Base-by-base conservation (phyloP, 2,329 filamentous ascomycete genomes). In the Alternaria infectoria region DNA sequence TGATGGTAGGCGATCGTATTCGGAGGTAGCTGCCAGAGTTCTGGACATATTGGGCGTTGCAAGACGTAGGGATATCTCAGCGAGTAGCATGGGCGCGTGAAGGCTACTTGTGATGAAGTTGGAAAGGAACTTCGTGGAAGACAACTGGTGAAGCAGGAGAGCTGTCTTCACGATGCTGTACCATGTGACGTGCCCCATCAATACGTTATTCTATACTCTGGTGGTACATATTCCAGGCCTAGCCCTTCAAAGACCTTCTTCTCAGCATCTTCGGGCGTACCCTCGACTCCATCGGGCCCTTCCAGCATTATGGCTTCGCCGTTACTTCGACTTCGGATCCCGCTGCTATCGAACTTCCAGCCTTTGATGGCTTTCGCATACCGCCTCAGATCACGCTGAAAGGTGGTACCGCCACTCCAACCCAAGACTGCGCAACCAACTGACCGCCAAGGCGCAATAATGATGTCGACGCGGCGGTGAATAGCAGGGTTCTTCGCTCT, bases 261-360 rank as follows among this genome's bases (percentile, higher is more conserved):
- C 82, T 97, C 94, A 6, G 93, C 92, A 68, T 91, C 90, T 74
- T 88, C 81, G 83, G 92, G 88, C 50, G 67, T 86, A 81, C 79
- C 82, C 28, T 81, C 75, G n/a, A 82, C 76, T 1, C 80, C 81
- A 17, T 79, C 70, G 17, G 67, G 57, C 74, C 85, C 75, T 83
- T 91, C 86, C 12, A 96, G 72, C 77, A 96, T 89, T n/a, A 89
- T 73, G 0, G 95, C 87, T 83, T 90, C 89, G 4, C 92, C 92
- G 57, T 89, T 88, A 9, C 74, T 78, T 9, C 90, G 84, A 72
- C 88, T 89, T 47, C 93, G 86, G 11, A 97, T 87, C 0, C 96
- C 96, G 73, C 92, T 96, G 66, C 91, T 96, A 76, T 97, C 94
- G 75, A 98, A 98, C 78, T 96, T 97, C 85, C 93, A 90, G 0